Percentiles rank a stretch among this genome's conserved stretches.
Conservation (phyloP, 192 early-diverging fungal species). For the Coemansia sp. region DNA sequence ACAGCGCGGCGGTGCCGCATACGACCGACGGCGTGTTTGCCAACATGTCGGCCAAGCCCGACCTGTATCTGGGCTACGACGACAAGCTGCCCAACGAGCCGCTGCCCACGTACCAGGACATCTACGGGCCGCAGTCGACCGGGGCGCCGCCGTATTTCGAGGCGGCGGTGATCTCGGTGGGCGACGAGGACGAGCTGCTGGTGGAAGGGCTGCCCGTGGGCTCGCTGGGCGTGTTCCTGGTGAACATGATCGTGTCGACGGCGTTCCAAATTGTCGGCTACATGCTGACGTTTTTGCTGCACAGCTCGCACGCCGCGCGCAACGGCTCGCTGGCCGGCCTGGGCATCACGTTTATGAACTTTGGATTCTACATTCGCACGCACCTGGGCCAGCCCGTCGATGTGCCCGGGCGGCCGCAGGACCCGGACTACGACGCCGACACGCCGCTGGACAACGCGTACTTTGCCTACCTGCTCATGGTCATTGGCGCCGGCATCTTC, state of each 20-base stretch:
- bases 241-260: slow-evolving; percentile 76
- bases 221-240: slow-evolving; percentile 65
- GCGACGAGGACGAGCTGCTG: slow-evolving; percentile 78
- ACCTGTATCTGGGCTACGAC: slow-evolving; percentile 44
- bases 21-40: slow-evolving; percentile 54
- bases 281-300: slow-evolving; percentile 85
- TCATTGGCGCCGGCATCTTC: slow-evolving; percentile 70
- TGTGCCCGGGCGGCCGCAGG: slow-evolving; percentile 2
- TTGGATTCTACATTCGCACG: slow-evolving; percentile 68
- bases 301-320: slow-evolving; percentile 85
- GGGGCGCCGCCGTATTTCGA: slow-evolving; percentile 70
- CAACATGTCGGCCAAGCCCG: slow-evolving; percentile 52
- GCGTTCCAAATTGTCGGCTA: slow-evolving; percentile 83
- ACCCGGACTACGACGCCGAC: slow-evolving; percentile 19
- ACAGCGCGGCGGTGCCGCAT: slow-evolving; percentile 12
- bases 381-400: slow-evolving; percentile 41
- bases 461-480: slow-evolving; percentile 70
- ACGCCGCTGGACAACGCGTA: slow-evolving; percentile 58
- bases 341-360: slow-evolving; percentile 77
- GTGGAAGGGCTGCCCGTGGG: slow-evolving; percentile 93
- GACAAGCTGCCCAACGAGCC: slow-evolving; percentile 45
- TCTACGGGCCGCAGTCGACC: slow-evolving; percentile 59
- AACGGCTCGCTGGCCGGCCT: slow-evolving; percentile 73
- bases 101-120: slow-evolving; percentile 67
- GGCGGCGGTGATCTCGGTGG: slow-evolving; percentile 68